Evolutionary conservation across 208 protist species (phyloP).

Genomic region (Leishmania gerbilli): DNA sequence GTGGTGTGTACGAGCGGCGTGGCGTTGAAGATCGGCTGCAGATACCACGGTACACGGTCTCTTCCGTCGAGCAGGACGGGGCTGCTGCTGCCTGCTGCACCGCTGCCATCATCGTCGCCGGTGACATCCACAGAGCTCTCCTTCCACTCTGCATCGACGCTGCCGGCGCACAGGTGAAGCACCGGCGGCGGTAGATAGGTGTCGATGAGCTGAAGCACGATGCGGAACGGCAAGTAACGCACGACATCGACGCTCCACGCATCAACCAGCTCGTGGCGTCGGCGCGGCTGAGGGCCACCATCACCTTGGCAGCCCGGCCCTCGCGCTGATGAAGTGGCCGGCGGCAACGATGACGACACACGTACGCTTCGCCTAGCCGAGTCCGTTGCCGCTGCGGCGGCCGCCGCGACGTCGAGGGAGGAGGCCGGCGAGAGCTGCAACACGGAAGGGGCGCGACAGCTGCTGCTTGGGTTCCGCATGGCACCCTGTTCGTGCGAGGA

Average conservation of each 20-base stretch:
- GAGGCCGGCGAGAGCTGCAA: neutral
- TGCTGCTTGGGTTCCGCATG: neutral
- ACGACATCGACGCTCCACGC: slow-evolving; percentile 29
- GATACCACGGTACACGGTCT: slow-evolving; percentile 32
- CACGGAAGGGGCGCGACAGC: neutral
- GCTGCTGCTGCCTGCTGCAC: neutral
- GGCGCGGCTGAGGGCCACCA: neutral
- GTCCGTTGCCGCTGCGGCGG: neutral
- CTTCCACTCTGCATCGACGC: slow-evolving; percentile 3
- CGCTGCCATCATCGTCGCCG: slow-evolving; percentile 1
- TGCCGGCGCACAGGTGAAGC: slow-evolving; percentile 20
- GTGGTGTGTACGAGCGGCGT: slow-evolving; percentile 15
- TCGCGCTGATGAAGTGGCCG: neutral
- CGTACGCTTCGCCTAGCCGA: neutral
- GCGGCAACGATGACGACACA: neutral
- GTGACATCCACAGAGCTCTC: neutral
- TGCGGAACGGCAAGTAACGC: slow-evolving; percentile 34
- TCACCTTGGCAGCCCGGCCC: neutral
- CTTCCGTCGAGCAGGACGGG: slow-evolving; percentile 8
- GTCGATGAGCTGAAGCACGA: slow-evolving; percentile 58
- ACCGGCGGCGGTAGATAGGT: slow-evolving; percentile 51
- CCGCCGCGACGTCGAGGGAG: neutral
- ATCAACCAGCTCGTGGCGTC: slow-evolving; percentile 18
- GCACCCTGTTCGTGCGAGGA: neutral
- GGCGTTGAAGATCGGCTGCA: slow-evolving; percentile 27